Evolutionary conservation across 2,329 filamentous ascomycete genomes (phyloP).

Genomic region (Botrytis hyacinthi): DNA sequence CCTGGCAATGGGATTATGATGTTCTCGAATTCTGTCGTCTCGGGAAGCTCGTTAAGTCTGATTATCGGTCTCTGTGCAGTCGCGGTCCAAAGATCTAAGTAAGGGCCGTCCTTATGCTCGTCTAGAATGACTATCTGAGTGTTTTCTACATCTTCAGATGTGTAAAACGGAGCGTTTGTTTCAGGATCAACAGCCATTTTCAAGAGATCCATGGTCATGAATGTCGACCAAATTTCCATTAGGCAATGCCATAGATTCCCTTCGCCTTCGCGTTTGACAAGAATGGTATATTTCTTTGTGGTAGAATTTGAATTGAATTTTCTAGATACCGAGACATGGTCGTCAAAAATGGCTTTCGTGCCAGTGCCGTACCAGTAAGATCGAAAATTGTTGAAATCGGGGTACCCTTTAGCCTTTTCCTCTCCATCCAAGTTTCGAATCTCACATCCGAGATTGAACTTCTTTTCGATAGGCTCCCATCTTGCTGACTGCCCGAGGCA

Average conservation of each 20-base stretch:
- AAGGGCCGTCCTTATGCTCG: background rate
- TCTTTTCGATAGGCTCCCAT: background rate
- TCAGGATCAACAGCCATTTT: slow-evolving; percentile 24
- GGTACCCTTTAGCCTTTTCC: background rate
- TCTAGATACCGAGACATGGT: background rate
- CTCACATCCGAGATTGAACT: background rate
- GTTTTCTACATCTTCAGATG: background rate
- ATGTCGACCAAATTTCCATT: slow-evolving; percentile 36
- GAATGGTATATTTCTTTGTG: slow-evolving; percentile 24
- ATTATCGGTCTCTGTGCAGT: slow-evolving; percentile 10
- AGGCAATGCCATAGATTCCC: slow-evolving; percentile 37
- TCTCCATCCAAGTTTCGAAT: background rate
- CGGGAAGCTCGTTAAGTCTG: slow-evolving; percentile 6
- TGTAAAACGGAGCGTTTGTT: background rate
- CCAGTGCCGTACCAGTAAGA: background rate
- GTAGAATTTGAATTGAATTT: background rate
- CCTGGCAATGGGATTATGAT: slow-evolving; percentile 36
- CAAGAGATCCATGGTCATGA: slow-evolving; percentile 36
- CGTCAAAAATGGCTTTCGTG: background rate
- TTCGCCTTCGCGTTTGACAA: slow-evolving; percentile 36
- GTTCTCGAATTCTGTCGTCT: slow-evolving; percentile 10
- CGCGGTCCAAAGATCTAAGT: slow-evolving; percentile 13
- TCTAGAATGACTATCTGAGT: slow-evolving; percentile 22
- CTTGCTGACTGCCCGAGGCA: background rate
- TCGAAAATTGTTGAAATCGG: background rate